These are phyloP conservation scores for Prunus fruticosa DNA, from an alignment of 306 rosid genomes.

Conservation along the genomic window DNA sequence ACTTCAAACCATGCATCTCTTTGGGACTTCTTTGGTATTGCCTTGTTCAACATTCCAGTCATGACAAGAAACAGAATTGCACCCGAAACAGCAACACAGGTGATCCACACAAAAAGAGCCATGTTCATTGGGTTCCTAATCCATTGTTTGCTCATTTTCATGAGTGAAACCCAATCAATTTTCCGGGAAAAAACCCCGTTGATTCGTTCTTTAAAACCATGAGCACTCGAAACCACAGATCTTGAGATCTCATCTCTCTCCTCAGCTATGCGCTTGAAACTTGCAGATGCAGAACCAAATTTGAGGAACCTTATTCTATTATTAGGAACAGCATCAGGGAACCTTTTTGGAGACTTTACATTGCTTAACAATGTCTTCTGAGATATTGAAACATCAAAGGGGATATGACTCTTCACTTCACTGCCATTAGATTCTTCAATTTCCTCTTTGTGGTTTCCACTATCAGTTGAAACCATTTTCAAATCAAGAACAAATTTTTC, in stretches of 20 bases:
- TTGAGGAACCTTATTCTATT: constrained; percentile 45
- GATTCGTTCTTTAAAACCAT: constrained; percentile 46
- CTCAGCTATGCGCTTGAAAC: constrained; percentile 50
- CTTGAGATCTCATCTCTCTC: constrained; percentile 65
- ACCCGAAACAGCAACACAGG: constrained; percentile 80
- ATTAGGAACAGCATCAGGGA: constrained; percentile 31
- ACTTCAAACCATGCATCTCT: constrained; percentile 87
- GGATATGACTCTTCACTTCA: constrained; percentile 36
- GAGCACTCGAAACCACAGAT: constrained; percentile 48
- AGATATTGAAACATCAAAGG: constrained; percentile 43
- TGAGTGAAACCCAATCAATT: constrained; percentile 60
- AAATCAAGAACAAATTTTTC: constrained; percentile 7
- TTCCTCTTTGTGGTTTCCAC: constrained; percentile 47
- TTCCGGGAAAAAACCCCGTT: constrained; percentile 48
- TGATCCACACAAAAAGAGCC: constrained; percentile 78
- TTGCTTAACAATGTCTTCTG: constrained; percentile 31
- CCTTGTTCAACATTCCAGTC: constrained; percentile 85
- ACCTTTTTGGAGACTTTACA: constrained; percentile 43
- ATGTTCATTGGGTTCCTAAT: constrained; percentile 75
- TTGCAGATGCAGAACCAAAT: constrained; percentile 75
- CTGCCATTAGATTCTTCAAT: constrained; percentile 43
- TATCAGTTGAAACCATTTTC: constrained; percentile 53
- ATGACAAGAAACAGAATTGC: constrained; percentile 86
- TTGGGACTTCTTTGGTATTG: constrained; percentile 56
- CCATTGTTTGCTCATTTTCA: constrained; percentile 62